Evolutionary conservation across 2,329 filamentous ascomycete genomes (phyloP).

Genomic region (Zasmidium cellare): DNA sequence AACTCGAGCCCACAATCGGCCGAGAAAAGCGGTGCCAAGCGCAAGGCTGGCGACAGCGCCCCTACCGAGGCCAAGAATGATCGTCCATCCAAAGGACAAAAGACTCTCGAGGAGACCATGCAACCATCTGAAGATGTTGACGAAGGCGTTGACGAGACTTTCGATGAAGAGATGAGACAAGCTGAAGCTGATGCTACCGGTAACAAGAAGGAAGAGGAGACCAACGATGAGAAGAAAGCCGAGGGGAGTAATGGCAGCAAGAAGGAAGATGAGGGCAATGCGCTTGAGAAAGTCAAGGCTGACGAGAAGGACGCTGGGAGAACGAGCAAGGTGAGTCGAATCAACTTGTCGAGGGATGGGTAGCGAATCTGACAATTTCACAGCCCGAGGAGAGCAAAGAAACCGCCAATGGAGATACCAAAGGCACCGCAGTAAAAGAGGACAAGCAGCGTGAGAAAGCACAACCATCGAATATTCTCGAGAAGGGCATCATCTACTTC

Average conservation of each 20-base stretch:
- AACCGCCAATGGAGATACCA: constrained; percentile 10
- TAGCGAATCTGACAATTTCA: constrained; percentile 1
- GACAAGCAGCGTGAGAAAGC: constrained; percentile 53
- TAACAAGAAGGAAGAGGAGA: constrained; percentile 3
- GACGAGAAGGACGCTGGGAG: constrained; percentile 30
- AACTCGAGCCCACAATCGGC: constrained; percentile 12
- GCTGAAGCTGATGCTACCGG: constrained; percentile 17
- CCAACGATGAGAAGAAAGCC: not conserved
- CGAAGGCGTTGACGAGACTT: constrained; percentile 17
- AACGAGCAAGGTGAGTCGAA: constrained; percentile 27
- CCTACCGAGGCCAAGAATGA: constrained; percentile 43
- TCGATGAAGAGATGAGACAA: constrained; percentile 32
- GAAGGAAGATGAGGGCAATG: constrained; percentile 18
- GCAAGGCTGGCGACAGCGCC: constrained; percentile 37
- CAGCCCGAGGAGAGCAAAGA: constrained; percentile 17
- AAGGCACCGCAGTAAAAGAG: constrained; percentile 46
- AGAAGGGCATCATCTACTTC: constrained; percentile 91
- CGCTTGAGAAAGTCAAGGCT: constrained; percentile 32
- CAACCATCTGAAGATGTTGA: constrained; percentile 27
- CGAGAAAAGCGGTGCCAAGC: constrained; percentile 33
- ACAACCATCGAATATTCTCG: constrained; percentile 65
- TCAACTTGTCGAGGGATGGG: constrained; percentile 1
- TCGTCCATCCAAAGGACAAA: constrained; percentile 45
- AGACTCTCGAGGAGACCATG: constrained; percentile 55
- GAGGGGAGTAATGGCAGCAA: constrained; percentile 1